Conservation (phyloP, 2,329 filamentous ascomycete genomes). For the Byssoonygena ceratinophila region DNA sequence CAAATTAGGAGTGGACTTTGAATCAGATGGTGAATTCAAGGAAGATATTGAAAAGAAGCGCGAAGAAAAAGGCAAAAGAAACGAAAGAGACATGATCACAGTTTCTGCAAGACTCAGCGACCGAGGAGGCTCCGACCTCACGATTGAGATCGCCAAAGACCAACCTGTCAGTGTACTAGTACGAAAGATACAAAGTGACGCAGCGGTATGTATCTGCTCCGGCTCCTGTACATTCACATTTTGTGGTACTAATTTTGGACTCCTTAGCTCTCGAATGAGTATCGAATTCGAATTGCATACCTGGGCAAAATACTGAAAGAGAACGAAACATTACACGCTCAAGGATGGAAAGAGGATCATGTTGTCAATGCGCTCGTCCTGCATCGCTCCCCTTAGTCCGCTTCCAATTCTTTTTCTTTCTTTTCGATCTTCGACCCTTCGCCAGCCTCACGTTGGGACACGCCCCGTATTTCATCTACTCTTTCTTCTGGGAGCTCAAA, state of each 20-base stretch:
- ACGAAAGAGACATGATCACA: conserved; percentile 46
- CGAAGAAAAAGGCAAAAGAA: conserved; percentile 52
- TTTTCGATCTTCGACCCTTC: neutral
- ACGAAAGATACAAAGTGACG: conserved; percentile 52
- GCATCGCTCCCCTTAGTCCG: neutral
- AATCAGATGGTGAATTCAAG: conserved; percentile 32
- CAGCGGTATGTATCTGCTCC: conserved; percentile 44
- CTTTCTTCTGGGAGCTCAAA: neutral
- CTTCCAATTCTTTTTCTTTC: neutral
- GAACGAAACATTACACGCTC: conserved; percentile 50
- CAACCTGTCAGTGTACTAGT: conserved; percentile 57
- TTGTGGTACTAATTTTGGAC: neutral
- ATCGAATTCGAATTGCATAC: conserved; percentile 62
- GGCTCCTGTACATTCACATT: neutral
- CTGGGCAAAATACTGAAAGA: conserved; percentile 72
- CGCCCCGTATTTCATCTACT: neutral
- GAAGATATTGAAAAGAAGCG: conserved; percentile 35
- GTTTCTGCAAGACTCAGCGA: conserved; percentile 57
- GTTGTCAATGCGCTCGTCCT: conserved; percentile 61
- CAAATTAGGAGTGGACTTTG: conserved; percentile 30
- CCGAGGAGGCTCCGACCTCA: conserved; percentile 51
- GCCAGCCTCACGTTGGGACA: neutral
- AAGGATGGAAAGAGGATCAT: conserved; percentile 67
- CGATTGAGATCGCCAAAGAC: conserved; percentile 46
- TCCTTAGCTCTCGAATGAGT: conserved; percentile 46